These are phyloP conservation scores for Mycena epipterygia DNA, from an alignment of 768 basidiomycete genomes.

Conservation along the genomic window DNA sequence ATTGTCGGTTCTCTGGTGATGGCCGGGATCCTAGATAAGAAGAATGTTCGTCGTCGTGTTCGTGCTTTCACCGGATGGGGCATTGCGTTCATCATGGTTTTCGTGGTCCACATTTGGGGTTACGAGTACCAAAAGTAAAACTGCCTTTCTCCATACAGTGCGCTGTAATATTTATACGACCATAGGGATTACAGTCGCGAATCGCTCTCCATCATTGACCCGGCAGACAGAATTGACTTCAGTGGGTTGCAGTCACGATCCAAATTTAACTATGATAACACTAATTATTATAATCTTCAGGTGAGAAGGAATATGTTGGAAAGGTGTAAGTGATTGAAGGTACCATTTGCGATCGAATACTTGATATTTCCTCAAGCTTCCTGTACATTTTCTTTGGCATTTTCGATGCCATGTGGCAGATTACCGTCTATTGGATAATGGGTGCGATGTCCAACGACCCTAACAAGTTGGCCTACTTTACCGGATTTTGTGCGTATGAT, in stretches of 20 bases:
- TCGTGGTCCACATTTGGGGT: slow-evolving; percentile 81
- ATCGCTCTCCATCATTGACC: slow-evolving; percentile 43
- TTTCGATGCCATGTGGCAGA: slow-evolving; percentile 90
- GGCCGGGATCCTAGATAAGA: slow-evolving; percentile 76
- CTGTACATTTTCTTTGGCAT: slow-evolving; percentile 82
- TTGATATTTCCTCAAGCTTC: slow-evolving; percentile 41
- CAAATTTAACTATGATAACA: too few relatives aligned
- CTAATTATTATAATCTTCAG: not conserved
- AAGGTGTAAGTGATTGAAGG: slow-evolving; percentile 47
- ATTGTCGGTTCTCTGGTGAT: slow-evolving; percentile 82
- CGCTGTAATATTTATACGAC: slow-evolving; percentile 8
- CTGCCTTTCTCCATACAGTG: slow-evolving; percentile 16
- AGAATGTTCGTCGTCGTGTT: slow-evolving; percentile 68
- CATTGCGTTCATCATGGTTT: slow-evolving; percentile 73
- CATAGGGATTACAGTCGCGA: slow-evolving; percentile 71
- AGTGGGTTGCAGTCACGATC: not conserved
- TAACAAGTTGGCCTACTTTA: slow-evolving; percentile 82
- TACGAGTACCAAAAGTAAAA: slow-evolving; percentile 81
- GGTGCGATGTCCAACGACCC: slow-evolving; percentile 90
- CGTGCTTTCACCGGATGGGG: slow-evolving; percentile 82
- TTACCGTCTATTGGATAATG: slow-evolving; percentile 85
- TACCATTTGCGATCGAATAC: not conserved
- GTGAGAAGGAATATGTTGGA: slow-evolving; percentile 65
- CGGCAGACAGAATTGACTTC: slow-evolving; percentile 23
- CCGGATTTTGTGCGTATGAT: slow-evolving; percentile 79